Base-by-base conservation (phyloP, 1,139 yeast species). In the Saccharomyces hybrid region DNA sequence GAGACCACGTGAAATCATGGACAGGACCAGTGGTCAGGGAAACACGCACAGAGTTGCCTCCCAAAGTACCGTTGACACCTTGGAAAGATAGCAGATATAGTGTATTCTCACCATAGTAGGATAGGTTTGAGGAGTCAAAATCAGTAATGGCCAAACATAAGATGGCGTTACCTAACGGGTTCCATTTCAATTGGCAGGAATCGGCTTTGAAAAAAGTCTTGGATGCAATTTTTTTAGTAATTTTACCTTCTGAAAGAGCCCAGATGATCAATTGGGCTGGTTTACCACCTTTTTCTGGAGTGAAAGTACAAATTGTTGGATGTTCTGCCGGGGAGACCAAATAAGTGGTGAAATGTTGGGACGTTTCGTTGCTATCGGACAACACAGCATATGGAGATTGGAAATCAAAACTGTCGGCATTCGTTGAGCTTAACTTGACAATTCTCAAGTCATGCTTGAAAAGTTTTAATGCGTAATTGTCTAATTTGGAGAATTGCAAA, bases 1-100 rank as follows among this genome's bases (percentile, higher is more conserved):
- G 97, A 28, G 96, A 87, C 99, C 99, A 95, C 32, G 95, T 85
- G 61, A 93, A 87, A 70, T 93, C 99, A 72, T 95, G 97, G 62
- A 95, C 90, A 49, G 99, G 98, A 28, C 99, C 99, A 65, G 88
- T 85, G 58, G 87, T 89, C 64, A 95, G 81, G 56, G 84, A 81
- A 64, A 95, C 91, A 66, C 96, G 80, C 48, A 93, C 88, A 66
- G 93, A 96, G 67, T 88, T 90, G 46, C 93, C 81, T 8, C 97
- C 98, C 25, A 96, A 90, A 64, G 91, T 87, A 54, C 96, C 96
- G 48, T 68, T 68, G 32, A 67, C 71, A 53, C 72, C 72, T 56
- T 68, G 71, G 63, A 68, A 68, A 2, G 71, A 66, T 61, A 95
- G 79, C 57, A 95, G 74, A 69, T 91, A 95, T 63, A 95, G 77